Base-by-base conservation (phyloP, 2,329 filamentous ascomycete species). In the Monosporascus sp. region DNA sequence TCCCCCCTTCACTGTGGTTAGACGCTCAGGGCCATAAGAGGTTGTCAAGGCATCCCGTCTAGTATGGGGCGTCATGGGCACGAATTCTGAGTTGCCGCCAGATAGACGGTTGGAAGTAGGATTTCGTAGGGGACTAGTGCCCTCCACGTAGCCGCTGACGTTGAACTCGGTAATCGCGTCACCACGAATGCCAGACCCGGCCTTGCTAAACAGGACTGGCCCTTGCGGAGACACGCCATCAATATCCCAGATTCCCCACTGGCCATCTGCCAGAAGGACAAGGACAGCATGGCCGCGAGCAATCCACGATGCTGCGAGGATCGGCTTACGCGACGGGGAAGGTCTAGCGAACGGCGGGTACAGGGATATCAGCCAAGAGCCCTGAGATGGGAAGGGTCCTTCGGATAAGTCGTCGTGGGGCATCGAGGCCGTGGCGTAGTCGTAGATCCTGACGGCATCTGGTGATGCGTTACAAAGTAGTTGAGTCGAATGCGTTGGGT, bases 221-320 rank as follows among this genome's bases (percentile, higher is more conserved):
- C 74, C 66, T 37, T 75, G 66, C 2, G 81, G 79, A 40, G 78
- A 78, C 31, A 74, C 74, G 7, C 82, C 80, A 56, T 86, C 81
- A 45, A 87, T 75, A 60, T 87, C 84, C 84, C 84, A 87, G 37
- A 87, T 79, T 16, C 82, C 84, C 84, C 84, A 87, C 64, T 84
- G 82, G 7, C 84, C 84, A 59, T 87, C 84, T 1, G 79, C 78
- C 3, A 86, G 70, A 2, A 87, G 71, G 1, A 75, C 74, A 41
- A 87, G 69, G 27, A 87, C 71, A 5, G 84, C 83, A 47, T 79
- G 76, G 9, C 84, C 84, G 54, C 79, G 78, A 2, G 78, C 73
- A 48, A 86, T 78, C 84, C 84, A 87, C 5, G 78, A 75, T 1
- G 84, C 81, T 48, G 82, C 82, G 16, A 86, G 66, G n/a, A 87